phyloP scores from a whole-genome alignment of 2,329 filamentous ascomycete species.

The Mycosphaerella arachidis region DNA sequence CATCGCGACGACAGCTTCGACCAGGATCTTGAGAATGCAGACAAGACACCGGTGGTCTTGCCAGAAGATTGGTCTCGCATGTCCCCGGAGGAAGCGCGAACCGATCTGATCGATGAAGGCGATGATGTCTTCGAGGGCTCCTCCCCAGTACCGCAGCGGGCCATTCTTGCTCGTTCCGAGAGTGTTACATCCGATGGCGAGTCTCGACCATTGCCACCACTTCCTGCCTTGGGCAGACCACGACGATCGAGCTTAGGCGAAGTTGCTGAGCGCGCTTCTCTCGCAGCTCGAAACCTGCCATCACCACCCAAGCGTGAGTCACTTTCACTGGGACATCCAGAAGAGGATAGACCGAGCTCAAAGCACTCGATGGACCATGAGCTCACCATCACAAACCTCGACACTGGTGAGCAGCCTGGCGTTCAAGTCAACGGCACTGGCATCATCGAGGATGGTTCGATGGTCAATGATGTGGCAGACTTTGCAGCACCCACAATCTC shows the following conservation, averaged over 20 bases:
- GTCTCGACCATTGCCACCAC: slow-evolving; percentile 77
- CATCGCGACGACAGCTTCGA: slow-evolving; percentile 74
- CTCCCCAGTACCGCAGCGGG: slow-evolving; percentile 47
- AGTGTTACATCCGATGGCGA: slow-evolving; percentile 76
- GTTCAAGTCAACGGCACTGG: slow-evolving; percentile 17
- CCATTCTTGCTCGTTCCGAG: slow-evolving; percentile 60
- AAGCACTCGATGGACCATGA: slow-evolving; percentile 42
- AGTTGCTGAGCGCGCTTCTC: slow-evolving; percentile 67
- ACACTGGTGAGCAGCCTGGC: slow-evolving; percentile 25
- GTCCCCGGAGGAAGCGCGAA: slow-evolving; percentile 61
- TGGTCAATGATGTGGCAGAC: slow-evolving; percentile 30
- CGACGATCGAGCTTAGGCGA: slow-evolving; percentile 59
- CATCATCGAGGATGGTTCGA: slow-evolving; percentile 33
- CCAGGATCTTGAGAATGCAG: slow-evolving; percentile 87
- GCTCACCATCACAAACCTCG: slow-evolving; percentile 27
- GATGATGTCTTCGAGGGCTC: slow-evolving; percentile 64
- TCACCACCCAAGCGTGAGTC: slow-evolving; percentile 63
- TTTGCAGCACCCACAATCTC: slow-evolving; percentile 69
- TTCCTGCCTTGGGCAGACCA: slow-evolving; percentile 60
- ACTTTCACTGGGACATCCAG: slow-evolving; percentile 72
- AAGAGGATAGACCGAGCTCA: slow-evolving; percentile 19
- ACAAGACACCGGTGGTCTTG: slow-evolving; percentile 96
- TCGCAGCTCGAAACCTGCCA: slow-evolving; percentile 64
- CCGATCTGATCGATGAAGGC: slow-evolving; percentile 49
- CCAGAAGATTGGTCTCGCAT: slow-evolving; percentile 90